Evolutionary conservation across 768 basidiomycete genomes (phyloP).

Genomic region (Fistulinella prunicolor): DNA sequence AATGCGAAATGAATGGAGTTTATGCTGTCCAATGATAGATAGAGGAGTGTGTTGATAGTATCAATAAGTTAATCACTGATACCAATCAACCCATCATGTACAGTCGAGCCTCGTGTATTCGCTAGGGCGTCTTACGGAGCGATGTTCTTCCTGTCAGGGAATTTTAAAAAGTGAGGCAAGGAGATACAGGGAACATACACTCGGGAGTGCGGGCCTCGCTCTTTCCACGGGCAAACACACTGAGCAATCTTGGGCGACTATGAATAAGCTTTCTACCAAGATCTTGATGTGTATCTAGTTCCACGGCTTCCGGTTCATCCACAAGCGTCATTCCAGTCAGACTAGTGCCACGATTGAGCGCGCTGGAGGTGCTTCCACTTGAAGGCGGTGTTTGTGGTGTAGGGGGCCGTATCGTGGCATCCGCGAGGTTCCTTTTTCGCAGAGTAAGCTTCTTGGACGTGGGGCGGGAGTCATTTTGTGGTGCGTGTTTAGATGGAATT

Average conservation of each 20-base stretch:
- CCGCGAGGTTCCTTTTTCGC: constrained; percentile 18
- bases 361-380: constrained; percentile 4
- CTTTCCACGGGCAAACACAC: constrained; percentile 28
- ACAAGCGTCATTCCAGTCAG: constrained; percentile 35
- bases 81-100: constrained; percentile 1
- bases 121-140: constrained; percentile 2
- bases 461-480: constrained; percentile 28
- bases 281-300: constrained; percentile 16
- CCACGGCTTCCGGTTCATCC: constrained; percentile 42
- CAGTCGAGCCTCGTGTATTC: constrained; percentile 1
- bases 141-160: constrained; percentile 5
- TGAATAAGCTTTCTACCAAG: constrained; percentile 17
- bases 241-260: constrained; percentile 31
- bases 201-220: constrained; percentile 5
- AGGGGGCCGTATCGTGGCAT: constrained; percentile 11
- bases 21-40: neutral
- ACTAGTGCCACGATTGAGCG: neutral
- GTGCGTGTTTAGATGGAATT: constrained; percentile 42
- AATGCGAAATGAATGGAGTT: neutral
- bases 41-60: neutral
- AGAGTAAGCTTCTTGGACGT: constrained; percentile 19
- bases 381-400: constrained; percentile 23
- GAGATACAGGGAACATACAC: constrained; percentile 14
- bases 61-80: constrained; percentile 9
- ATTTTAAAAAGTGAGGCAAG: neutral